Evolutionary conservation across 331 rosid genomes (phyloP), one percentile per base, ranked within the genome.

Genomic region (Malus hybrid): DNA sequence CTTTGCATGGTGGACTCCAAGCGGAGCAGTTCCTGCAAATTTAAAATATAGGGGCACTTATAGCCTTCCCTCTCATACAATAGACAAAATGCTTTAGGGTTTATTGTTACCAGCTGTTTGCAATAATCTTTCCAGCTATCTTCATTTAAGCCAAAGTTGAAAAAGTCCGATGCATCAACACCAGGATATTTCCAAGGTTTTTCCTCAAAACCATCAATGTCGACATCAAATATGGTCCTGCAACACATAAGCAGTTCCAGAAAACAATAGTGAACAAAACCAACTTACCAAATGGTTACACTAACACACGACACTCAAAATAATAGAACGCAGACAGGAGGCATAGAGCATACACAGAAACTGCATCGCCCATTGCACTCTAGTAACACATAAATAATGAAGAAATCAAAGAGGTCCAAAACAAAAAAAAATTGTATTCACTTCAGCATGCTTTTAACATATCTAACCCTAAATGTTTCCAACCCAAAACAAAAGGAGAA

Each of bases 1-100:
- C 97, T 92, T 87, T 95, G 99, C 99, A 95, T 95, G 7, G 99
- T 95, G 75, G 97, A 87, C 88, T 95, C 99, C 82, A 95, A 77
- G 77, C 99, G 99, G 27, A 92, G 90, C 84, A 90, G 99, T 81
- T 95, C 99, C 99, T 95, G 84, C 46, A 83, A 76, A 80, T 65
- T 34, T 65, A 70, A 74, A 72, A 7, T n/a, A 20, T 19, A 71
- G 76, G 72, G 16, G 42, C 65, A 52, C 11, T 77, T 70, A 39
- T 39, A 80, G 46, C 78, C 82, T 74, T 67, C 76, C 67, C 55
- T 15, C 19, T 50, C 44, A 80, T 64, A 14, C 69, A 68, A 71
- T 50, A 28, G 42, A 73, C 27, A 59, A 60, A 56, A 55, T 19
- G 29, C 44, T 29, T 78, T 32, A 50, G 36, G 28, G 10, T 46